Evolutionary conservation across 1,284 basidiomycete genomes (phyloP), one percentile per base, ranked within the genome.

Genomic region (Trametes sp.): DNA sequence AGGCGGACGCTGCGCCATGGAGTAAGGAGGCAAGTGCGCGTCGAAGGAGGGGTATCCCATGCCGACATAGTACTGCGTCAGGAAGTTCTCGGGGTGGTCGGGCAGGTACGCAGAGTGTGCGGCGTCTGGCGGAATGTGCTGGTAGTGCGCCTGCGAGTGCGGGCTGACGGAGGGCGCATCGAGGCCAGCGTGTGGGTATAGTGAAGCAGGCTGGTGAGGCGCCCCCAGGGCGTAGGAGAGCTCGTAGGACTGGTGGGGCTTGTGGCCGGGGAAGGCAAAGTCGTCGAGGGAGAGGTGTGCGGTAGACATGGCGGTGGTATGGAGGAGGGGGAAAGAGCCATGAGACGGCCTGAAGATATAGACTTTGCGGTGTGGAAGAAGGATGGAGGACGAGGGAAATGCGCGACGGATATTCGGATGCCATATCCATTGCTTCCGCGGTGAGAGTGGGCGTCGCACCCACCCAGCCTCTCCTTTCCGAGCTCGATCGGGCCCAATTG

Each of bases 231-330:
- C 55, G 23, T 59, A 42, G 9, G 49, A 48, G 10, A 63, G 53
- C 26, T 61, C 62, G 57, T 64, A 64, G 3, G 59, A 41, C 24
- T 29, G 29, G 19, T 53, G 60, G 6, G 54, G 48, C 26, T 38
- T 45, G 11, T 48, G 50, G 19, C 36, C 28, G n/a, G 65, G 54
- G 51, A 57, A 55, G 28, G 54, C 50, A 24, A 55, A 64, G 35
- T 67, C 65, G 60, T 64, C 62, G 60, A 60, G 58, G 45, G 60
- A 44, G 11, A 62, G 31, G 14, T 64, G 65, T 4, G 57, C 51
- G 42, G 62, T 52, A 23, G 65, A 63, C 65, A 67, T 67, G 45
- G 24, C 46, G 59, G 44, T 21, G 54, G 49, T 51, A 56, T 38
- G 54, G 16, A 46, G 42, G 45, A 21, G 24, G 45, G 26, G 31